These are phyloP conservation scores for Populus euphratica DNA, from an alignment of 345 rosid genomes.

Conservation along the genomic window DNA sequence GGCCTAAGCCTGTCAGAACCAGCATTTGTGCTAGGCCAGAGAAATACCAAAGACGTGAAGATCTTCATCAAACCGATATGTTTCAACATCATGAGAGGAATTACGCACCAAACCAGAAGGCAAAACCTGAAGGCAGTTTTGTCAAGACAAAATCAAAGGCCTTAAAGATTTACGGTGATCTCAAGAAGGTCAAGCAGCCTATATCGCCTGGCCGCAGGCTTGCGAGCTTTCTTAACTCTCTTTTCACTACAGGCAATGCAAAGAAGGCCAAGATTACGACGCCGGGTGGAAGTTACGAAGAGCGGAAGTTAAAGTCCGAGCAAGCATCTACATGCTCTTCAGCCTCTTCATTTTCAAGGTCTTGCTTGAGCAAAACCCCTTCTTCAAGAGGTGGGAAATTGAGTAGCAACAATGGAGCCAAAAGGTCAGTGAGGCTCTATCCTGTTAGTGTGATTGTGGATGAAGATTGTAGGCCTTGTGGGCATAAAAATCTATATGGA, in stretches of 20 bases:
- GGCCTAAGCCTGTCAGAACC: slow-evolving; percentile 21
- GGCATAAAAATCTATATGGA: slow-evolving; percentile 21
- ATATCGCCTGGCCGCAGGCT: slow-evolving; percentile 34
- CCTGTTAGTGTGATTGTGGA: slow-evolving; percentile 31
- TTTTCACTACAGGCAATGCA: slow-evolving; percentile 23
- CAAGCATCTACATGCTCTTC: slow-evolving; percentile 26
- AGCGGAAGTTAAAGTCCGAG: slow-evolving; percentile 17
- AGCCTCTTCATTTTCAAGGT: slow-evolving; percentile 33
- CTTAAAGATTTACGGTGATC: slow-evolving; percentile 30
- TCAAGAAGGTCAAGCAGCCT: slow-evolving; percentile 33
- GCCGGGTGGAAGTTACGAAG: neutral
- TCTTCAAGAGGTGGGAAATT: slow-evolving; percentile 23
- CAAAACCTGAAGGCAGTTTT: slow-evolving; percentile 20
- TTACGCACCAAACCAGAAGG: slow-evolving; percentile 6
- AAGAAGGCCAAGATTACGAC: slow-evolving; percentile 29
- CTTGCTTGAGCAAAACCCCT: slow-evolving; percentile 35
- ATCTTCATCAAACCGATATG: neutral
- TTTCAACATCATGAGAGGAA: neutral
- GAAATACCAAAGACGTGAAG: neutral
- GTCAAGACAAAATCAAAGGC: slow-evolving; percentile 28
- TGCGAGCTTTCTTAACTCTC: slow-evolving; percentile 32
- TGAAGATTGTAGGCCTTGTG: slow-evolving; percentile 35
- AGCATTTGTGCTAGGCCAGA: slow-evolving; percentile 12
- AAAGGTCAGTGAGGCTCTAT: slow-evolving; percentile 30
- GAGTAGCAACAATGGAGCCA: slow-evolving; percentile 16